Percentiles rank a stretch among this genome's conserved stretches.
phyloP scores from a whole-genome alignment of 1,139 yeast genomes.

The Hemisphaericaspora xylanilytica region DNA sequence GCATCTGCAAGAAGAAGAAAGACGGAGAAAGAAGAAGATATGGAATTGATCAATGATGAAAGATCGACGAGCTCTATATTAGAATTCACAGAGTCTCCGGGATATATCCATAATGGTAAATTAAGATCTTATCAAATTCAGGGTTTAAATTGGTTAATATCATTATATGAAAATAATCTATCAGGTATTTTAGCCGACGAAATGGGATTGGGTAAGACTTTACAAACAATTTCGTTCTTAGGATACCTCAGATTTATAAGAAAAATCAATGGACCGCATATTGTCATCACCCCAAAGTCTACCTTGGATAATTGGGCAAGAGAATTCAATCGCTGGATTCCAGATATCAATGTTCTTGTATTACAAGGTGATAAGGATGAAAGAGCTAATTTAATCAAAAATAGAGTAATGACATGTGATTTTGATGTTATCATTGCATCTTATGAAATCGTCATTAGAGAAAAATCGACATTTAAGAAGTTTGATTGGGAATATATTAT shows the following conservation, averaged over 20 bases:
- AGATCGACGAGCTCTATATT: constrained; percentile 41
- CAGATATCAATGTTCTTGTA: constrained; percentile 66
- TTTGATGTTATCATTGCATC: constrained; percentile 75
- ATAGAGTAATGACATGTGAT: constrained; percentile 54
- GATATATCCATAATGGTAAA: constrained; percentile 54
- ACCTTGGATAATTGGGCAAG: constrained; percentile 80
- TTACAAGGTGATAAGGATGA: constrained; percentile 73
- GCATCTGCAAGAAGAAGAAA: constrained; percentile 47
- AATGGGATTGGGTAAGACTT: constrained; percentile 96
- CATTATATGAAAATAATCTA: constrained; percentile 76
- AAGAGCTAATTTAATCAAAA: constrained; percentile 51
- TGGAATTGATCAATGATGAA: constrained; percentile 59
- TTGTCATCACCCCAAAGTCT: constrained; percentile 74
- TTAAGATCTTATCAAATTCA: constrained; percentile 85
- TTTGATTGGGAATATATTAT: constrained; percentile 73
- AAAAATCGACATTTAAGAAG: constrained; percentile 61
- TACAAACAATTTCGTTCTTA: constrained; percentile 84
- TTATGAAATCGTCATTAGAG: constrained; percentile 74
- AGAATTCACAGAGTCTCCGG: constrained; percentile 66
- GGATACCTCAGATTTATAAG: constrained; percentile 67
- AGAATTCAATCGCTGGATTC: constrained; percentile 77
- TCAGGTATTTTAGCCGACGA: constrained; percentile 96
- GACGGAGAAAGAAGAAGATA: constrained; percentile 71
- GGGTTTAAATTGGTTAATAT: constrained; percentile 89
- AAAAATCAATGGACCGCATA: constrained; percentile 66